These are phyloP conservation scores for Russula virescens DNA, from an alignment of 768 basidiomycete genomes.

Conservation along the genomic window DNA sequence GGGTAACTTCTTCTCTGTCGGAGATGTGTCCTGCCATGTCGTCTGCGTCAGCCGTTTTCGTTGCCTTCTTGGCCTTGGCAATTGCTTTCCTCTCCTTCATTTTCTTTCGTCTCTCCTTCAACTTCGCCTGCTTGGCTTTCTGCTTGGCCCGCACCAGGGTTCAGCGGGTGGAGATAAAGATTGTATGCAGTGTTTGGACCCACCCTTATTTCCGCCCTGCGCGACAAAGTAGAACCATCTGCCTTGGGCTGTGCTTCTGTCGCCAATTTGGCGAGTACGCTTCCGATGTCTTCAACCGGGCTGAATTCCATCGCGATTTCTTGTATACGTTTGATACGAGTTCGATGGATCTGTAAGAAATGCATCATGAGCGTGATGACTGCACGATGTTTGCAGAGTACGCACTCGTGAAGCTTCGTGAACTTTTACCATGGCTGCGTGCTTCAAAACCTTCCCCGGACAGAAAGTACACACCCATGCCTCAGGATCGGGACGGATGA, in stretches of 20 bases:
- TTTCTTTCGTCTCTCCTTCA: constrained; percentile 45
- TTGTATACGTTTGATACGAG: constrained; percentile 50
- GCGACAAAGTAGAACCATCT: constrained; percentile 36
- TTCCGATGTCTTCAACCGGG: constrained; percentile 44
- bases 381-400: constrained; percentile 37
- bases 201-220: constrained; percentile 60
- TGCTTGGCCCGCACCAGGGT: constrained; percentile 25
- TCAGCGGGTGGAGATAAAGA: background rate
- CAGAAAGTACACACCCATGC: constrained; percentile 60
- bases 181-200: constrained; percentile 19
- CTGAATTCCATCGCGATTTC: constrained; percentile 36
- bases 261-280: constrained; percentile 28
- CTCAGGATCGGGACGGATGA: constrained; percentile 49
- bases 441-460: constrained; percentile 68
- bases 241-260: constrained; percentile 3
- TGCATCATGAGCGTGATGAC: background rate
- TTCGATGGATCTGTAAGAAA: constrained; percentile 51
- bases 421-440: constrained; percentile 44
- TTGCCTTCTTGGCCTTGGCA: constrained; percentile 27
- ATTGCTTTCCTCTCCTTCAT: constrained; percentile 42
- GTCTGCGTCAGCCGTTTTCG: background rate
- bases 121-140: constrained; percentile 42
- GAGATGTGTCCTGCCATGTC: background rate
- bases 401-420: constrained; percentile 55
- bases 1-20: background rate